A percentile compares a stretch with the other conserved stretches of the same genome.
These are phyloP conservation scores for Trametes cubensis DNA, from an alignment of 768 basidiomycete genomes.

Conservation along the genomic window DNA sequence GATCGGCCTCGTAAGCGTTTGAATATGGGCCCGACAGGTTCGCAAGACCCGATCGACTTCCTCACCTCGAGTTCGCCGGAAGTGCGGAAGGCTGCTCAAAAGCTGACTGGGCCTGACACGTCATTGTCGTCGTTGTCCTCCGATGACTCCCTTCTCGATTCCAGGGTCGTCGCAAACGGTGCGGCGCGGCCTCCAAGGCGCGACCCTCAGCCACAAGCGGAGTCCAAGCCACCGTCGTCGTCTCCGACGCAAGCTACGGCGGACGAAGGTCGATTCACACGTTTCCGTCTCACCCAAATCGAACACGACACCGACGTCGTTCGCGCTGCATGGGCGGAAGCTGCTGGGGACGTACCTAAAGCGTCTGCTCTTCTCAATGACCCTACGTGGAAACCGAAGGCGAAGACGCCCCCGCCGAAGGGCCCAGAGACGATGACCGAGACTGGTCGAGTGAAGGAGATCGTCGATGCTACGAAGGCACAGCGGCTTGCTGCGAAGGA, in stretches of 20 bases:
- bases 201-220: constrained; percentile 32
- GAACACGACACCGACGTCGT: constrained; percentile 45
- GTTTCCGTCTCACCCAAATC: constrained; percentile 68
- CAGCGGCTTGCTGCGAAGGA: constrained; percentile 66
- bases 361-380: constrained; percentile 64
- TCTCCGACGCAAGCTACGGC: constrained; percentile 23
- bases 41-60: constrained; percentile 43
- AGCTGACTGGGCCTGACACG: constrained; percentile 43
- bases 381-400: constrained; percentile 50
- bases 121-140: constrained; percentile 54
- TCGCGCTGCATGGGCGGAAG: constrained; percentile 68
- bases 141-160: constrained; percentile 67
- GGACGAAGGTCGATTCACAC: constrained; percentile 45
- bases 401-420: constrained; percentile 27
- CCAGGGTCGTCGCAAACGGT: constrained; percentile 43
- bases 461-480: constrained; percentile 74
- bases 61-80: constrained; percentile 58
- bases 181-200: constrained; percentile 55
- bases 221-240: constrained; percentile 14
- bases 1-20: constrained; percentile 74
- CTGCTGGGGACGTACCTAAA: constrained; percentile 59
- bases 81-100: constrained; percentile 54
- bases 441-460: constrained; percentile 66
- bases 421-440: constrained; percentile 28
- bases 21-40: constrained; percentile 50